Percentiles rank a stretch among this genome's conserved stretches.
Conservation (phyloP, 2,329 filamentous ascomycete species). For the Ceratocystis lukuohia region DNA sequence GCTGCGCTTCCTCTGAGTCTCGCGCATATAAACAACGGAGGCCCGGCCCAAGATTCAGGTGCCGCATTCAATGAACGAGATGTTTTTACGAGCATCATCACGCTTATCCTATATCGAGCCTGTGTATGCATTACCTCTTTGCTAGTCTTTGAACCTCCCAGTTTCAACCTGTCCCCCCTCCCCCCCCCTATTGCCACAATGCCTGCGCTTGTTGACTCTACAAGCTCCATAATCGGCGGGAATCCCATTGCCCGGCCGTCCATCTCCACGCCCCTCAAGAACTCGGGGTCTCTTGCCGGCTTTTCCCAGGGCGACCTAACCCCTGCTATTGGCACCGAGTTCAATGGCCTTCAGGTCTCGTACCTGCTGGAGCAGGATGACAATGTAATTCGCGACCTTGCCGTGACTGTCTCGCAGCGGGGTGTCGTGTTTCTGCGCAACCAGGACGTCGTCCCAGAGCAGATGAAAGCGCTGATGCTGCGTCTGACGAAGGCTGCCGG, state of each 20-base stretch:
- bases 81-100: too few species aligned
- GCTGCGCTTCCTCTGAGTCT: too few species aligned
- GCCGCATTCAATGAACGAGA: too few species aligned
- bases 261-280: constrained; percentile 24
- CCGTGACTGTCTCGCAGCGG: constrained; percentile 47
- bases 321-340: constrained; percentile 44
- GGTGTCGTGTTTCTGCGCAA: constrained; percentile 53
- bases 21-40: background rate
- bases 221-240: constrained; percentile 13
- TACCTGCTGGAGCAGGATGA: constrained; percentile 40
- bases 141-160: too few species aligned
- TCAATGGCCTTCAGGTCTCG: constrained; percentile 35
- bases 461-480: constrained; percentile 47
- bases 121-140: too few species aligned
- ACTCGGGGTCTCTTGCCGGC: constrained; percentile 30
- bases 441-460: constrained; percentile 43
- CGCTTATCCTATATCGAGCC: too few species aligned
- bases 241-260: constrained; percentile 13
- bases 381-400: constrained; percentile 44
- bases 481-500: constrained; percentile 46
- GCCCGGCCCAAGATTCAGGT: background rate
- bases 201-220: constrained; percentile 7
- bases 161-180: too few species aligned
- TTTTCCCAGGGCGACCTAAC: constrained; percentile 38
- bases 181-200: constrained; percentile 12